A percentile compares a stretch with the other conserved stretches of the same genome.
These are phyloP conservation scores for Rhododendron molle DNA, from an alignment of 148 eudicot genomes.

Conservation along the genomic window DNA sequence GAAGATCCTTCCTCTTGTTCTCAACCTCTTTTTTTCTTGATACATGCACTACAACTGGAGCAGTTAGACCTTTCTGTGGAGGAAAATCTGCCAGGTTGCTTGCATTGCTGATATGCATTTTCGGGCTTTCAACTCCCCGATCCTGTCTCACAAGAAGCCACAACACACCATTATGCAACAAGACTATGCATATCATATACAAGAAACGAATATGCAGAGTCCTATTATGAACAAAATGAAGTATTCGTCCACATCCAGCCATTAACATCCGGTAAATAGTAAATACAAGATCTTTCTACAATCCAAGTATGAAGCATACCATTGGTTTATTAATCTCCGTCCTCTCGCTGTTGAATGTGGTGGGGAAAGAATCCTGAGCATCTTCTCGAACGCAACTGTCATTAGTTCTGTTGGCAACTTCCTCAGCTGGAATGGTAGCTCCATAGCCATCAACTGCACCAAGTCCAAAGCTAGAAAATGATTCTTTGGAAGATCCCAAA, in stretches of 20 bases:
- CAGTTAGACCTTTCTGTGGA: too few relatives aligned
- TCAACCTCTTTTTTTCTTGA: too few relatives aligned
- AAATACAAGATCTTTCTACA: too few relatives aligned
- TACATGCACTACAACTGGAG: too few relatives aligned
- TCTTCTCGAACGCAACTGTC: conserved; percentile 8
- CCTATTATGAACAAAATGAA: too few relatives aligned
- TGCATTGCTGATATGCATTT: too few relatives aligned
- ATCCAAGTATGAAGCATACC: conserved; percentile 18
- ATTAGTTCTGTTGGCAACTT: conserved; percentile 22
- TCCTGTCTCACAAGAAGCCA: conserved; percentile 22
- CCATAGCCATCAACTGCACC: conserved; percentile 16
- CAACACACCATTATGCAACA: neutral
- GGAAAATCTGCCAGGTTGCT: too few relatives aligned
- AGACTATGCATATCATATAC: neutral
- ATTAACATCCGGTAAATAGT: too few relatives aligned
- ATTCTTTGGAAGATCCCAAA: conserved; percentile 23
- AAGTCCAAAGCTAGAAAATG: conserved; percentile 7
- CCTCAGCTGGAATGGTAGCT: conserved; percentile 11
- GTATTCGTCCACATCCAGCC: too few relatives aligned
- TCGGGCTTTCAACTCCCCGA: neutral
- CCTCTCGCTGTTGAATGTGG: neutral
- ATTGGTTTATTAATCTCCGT: conserved; percentile 1
- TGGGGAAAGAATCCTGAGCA: conserved; percentile 15
- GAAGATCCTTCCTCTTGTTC: too few relatives aligned
- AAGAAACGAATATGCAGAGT: neutral